Conservation (phyloP, 2,329 filamentous ascomycete species). For the Fusarium setosum region DNA sequence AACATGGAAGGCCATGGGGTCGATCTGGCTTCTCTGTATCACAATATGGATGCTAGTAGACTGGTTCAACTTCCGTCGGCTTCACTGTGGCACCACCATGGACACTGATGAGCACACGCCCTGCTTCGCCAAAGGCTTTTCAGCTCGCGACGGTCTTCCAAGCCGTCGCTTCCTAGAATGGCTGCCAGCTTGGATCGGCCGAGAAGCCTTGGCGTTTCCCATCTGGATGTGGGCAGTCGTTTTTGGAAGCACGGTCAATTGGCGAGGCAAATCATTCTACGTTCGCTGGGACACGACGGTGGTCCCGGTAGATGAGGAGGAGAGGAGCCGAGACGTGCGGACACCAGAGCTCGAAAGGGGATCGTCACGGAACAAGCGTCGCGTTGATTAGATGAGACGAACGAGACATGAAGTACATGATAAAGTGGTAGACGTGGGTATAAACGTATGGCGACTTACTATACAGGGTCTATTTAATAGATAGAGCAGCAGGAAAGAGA, state of each 20-base stretch:
- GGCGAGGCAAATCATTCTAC: conserved; percentile 85
- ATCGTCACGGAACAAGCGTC: conserved; percentile 36
- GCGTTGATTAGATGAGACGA: conserved; percentile 35
- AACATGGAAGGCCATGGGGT: conserved; percentile 75
- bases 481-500: conserved; percentile 6
- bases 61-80: conserved; percentile 75
- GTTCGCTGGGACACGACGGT: conserved; percentile 90
- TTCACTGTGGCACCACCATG: conserved; percentile 80
- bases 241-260: conserved; percentile 87
- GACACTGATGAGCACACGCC: conserved; percentile 80
- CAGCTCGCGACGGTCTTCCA: conserved; percentile 51
- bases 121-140: conserved; percentile 70
- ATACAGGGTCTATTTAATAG: conserved; percentile 10
- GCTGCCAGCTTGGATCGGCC: conserved; percentile 84
- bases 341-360: conserved; percentile 42
- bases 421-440: conserved; percentile 1
- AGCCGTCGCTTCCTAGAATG: conserved; percentile 74
- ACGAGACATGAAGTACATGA: background rate
- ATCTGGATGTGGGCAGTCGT: conserved; percentile 93
- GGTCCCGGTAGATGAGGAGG: conserved; percentile 49
- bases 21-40: conserved; percentile 75
- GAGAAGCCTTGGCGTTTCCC: conserved; percentile 85
- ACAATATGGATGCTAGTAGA: conserved; percentile 80
- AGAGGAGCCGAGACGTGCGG: conserved; percentile 10
- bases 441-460: conserved; percentile 22